Base-by-base conservation (phyloP, 345 rosid genomes). In the Crucihimalaya himalaica region DNA sequence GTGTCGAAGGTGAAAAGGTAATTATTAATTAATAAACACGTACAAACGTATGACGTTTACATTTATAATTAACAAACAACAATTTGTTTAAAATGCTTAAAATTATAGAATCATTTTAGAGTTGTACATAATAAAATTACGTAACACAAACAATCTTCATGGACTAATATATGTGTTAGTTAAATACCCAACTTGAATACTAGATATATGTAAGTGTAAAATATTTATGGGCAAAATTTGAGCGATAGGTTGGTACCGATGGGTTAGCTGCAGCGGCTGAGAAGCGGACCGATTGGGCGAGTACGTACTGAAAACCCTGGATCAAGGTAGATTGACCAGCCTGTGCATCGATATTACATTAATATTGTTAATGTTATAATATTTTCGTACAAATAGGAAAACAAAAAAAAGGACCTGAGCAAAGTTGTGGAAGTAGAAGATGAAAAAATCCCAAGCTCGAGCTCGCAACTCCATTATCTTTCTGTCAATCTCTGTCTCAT, bases 401-500 rank as follows among this genome's bases (percentile, higher is more conserved):
- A 31, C 0, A 20, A 51, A 72, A 8, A 16, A 21, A 43, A 2
- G n/a, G 29, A 64, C 77, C 65, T 75, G 69, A 0, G 79, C 73
- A 69, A 83, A 83, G 65, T 86, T 86, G 6, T 83, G 81, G 91
- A 89, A 90, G 52, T 88, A 90, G 64, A 78, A 77, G n/a, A 86
- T 29, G 35, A 84, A 82, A 14, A 92, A 77, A 48, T 92, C 96
- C 97, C 96, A 92, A 19, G 82, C 88, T 54, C 93, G 82, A 37
- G 84, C 84, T 59, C 73, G 83, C 77, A 82, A 58, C 79, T 92
- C 97, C 85, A 61, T 65, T 19, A 95, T 56, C 88, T 83, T 89
- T 76, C 84, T 65, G 56, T 95, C 97, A 5, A 95, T 86, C 1
- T 87, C 91, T 18, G 84, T 81, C 83, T 92, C 97, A 42, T 92